Evolutionary conservation across 2,329 filamentous ascomycete species (phyloP).

Genomic region (Thelonectria discophora): DNA sequence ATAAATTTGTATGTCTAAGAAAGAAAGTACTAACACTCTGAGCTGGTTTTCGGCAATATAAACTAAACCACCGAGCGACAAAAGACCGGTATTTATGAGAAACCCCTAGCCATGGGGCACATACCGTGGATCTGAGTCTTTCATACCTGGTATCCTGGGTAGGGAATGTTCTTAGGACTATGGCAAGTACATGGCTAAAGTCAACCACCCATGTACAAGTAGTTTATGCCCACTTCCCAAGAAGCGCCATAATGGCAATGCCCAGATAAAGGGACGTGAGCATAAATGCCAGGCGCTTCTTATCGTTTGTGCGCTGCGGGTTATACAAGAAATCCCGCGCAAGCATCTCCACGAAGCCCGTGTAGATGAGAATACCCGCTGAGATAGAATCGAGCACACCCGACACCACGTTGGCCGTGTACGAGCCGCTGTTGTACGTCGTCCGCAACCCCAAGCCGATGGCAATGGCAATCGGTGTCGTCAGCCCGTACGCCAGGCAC

Average conservation of each 20-base stretch:
- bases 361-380: slow-evolving; percentile 88
- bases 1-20: too few species aligned
- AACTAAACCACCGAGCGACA: too few species aligned
- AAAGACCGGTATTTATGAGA: too few species aligned
- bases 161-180: too few species aligned
- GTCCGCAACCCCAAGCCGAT: slow-evolving; percentile 56
- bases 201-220: too few species aligned
- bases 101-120: too few species aligned
- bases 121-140: too few species aligned
- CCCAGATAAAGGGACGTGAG: slow-evolving; percentile 71
- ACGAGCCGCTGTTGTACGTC: slow-evolving; percentile 40
- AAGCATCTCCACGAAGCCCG: slow-evolving; percentile 85
- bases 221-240: slow-evolving; percentile 78
- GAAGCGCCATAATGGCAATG: slow-evolving; percentile 76
- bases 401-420: slow-evolving; percentile 70
- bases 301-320: slow-evolving; percentile 71
- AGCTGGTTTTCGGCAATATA: too few species aligned
- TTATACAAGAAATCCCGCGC: slow-evolving; percentile 84
- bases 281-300: slow-evolving; percentile 60
- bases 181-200: too few species aligned
- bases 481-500: slow-evolving; percentile 58
- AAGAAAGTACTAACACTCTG: too few species aligned
- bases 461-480: slow-evolving; percentile 61
- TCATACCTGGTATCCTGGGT: too few species aligned
- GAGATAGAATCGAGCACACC: slow-evolving; percentile 86